Evolutionary conservation across 208 protist genomes (phyloP), one percentile per base, ranked within the genome.

Genomic region (Kentomonas sorsogonicus): DNA sequence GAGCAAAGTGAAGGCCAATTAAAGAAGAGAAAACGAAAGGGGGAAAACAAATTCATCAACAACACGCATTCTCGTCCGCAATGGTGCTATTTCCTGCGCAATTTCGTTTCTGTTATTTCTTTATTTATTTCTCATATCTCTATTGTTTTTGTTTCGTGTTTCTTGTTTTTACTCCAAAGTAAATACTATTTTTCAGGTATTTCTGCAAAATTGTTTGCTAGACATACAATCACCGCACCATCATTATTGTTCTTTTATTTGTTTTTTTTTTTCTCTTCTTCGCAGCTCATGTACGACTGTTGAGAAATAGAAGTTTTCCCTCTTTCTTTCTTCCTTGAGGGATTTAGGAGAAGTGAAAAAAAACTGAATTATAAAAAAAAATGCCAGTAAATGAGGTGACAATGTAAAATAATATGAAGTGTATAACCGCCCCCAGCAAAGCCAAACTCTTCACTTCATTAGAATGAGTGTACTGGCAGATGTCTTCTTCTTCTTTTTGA

Each of bases 51-150:
- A 59, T 59, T 39, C 31, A 59, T 29, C 40, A 59, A 41, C 39
- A 59, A 59, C 46, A 50, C 39, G 39, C 40, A 38, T 27, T 38
- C 48, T 29, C 53, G 36, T 46, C 53, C 53, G 53, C 40, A 59
- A 59, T 51, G 54, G 31, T 40, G 36, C 18, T 40, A 29, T 62
- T 51, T 41, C 25, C 0, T 52, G n/a, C n/a, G n/a, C 31, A 26
- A 3, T 46, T 30, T 13, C 33, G 16, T 46, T 53, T 46, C 18
- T 53, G 3, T 26, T 44, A 25, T 46, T 22, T 29, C 13, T 50
- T 53, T 30, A 18, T 62, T 61, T 43, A n/a, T 18, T 45, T 47
- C 36, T 38, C 16, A 7, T 57, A n/a, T 38, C 27, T 53, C 22
- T 47, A 22, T 53, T 66, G 51, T 58, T 53, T 45, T 40, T 53